Evolutionary conservation across 2,329 filamentous ascomycete species (phyloP).

Genomic region (Alternaria triticina): DNA sequence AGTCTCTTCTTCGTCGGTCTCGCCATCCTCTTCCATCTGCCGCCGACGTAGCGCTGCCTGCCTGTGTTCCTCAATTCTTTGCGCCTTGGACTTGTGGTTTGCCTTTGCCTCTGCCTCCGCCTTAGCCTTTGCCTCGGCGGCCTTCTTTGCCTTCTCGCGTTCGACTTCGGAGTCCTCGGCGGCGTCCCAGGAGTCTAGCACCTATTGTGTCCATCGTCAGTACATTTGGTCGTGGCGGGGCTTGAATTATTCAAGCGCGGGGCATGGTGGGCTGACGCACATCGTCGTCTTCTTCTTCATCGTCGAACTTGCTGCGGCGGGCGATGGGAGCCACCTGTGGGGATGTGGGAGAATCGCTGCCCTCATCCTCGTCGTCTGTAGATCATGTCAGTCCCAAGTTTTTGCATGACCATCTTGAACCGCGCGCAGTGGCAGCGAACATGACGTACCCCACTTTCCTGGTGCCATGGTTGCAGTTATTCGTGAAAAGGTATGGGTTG

Average conservation of each 20-base stretch:
- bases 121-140: slow-evolving; percentile 83
- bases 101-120: slow-evolving; percentile 86
- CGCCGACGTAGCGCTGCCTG: slow-evolving; percentile 63
- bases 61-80: slow-evolving; percentile 83
- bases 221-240: slow-evolving; percentile 19
- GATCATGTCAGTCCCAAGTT: slow-evolving; percentile 23
- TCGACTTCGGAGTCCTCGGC: slow-evolving; percentile 97
- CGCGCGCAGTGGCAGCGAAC: slow-evolving; percentile 29
- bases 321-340: slow-evolving; percentile 56
- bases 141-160: slow-evolving; percentile 91
- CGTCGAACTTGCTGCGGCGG: slow-evolving; percentile 78
- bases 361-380: slow-evolving; percentile 63
- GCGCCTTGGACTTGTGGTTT: slow-evolving; percentile 86
- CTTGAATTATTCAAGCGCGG: slow-evolving; percentile 20
- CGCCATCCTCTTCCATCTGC: slow-evolving; percentile 62
- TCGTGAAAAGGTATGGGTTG: slow-evolving; percentile 4
- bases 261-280: slow-evolving; percentile 58
- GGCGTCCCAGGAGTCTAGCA: slow-evolving; percentile 95
- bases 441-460: slow-evolving; percentile 53
- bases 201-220: slow-evolving; percentile 59
- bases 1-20: slow-evolving; percentile 73
- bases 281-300: slow-evolving; percentile 87
- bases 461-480: slow-evolving; percentile 44
- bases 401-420: slow-evolving; percentile 3
- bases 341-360: slow-evolving; percentile 57